These are phyloP conservation scores for Phytopythium oedochilum DNA, from an alignment of 352 stramenopile species.

Conservation along the genomic window DNA sequence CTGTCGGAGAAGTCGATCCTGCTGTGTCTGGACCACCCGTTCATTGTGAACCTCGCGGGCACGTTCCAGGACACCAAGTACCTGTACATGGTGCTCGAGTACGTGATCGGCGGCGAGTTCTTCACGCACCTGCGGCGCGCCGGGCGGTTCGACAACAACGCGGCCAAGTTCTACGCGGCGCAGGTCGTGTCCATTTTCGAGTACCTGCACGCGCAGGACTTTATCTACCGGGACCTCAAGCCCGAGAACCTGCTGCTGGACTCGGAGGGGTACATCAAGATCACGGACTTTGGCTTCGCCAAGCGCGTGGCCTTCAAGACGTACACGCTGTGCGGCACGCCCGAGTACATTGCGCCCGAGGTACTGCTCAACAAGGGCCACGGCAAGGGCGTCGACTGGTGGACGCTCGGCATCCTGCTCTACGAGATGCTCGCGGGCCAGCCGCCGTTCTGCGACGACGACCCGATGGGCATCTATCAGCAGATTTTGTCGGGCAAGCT, in stretches of 20 bases:
- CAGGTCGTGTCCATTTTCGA: slow-evolving; percentile 96
- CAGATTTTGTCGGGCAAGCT: slow-evolving; percentile 94
- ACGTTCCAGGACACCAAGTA: slow-evolving; percentile 95
- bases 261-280: slow-evolving; percentile 94
- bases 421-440: slow-evolving; percentile 97
- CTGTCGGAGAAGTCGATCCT: slow-evolving; percentile 96
- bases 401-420: slow-evolving; percentile 96
- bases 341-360: slow-evolving; percentile 92
- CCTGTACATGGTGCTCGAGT: slow-evolving; percentile 98
- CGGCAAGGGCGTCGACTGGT: slow-evolving; percentile 93
- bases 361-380: slow-evolving; percentile 89
- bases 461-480: slow-evolving; percentile 96
- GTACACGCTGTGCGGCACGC: slow-evolving; percentile 92
- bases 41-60: slow-evolving; percentile 94
- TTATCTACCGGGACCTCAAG: slow-evolving; percentile 97
- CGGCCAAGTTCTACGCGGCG: slow-evolving; percentile 91
- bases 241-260: slow-evolving; percentile 95
- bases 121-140: slow-evolving; percentile 95
- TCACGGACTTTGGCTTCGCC: slow-evolving; percentile 93
- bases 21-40: slow-evolving; percentile 90
- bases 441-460: slow-evolving; percentile 95
- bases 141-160: slow-evolving; percentile 91
- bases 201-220: slow-evolving; percentile 94
- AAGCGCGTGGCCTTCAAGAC: slow-evolving; percentile 96
- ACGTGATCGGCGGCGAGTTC: slow-evolving; percentile 97